Conservation (phyloP, 2,329 filamentous ascomycete genomes). For the Fusarium sp. region DNA sequence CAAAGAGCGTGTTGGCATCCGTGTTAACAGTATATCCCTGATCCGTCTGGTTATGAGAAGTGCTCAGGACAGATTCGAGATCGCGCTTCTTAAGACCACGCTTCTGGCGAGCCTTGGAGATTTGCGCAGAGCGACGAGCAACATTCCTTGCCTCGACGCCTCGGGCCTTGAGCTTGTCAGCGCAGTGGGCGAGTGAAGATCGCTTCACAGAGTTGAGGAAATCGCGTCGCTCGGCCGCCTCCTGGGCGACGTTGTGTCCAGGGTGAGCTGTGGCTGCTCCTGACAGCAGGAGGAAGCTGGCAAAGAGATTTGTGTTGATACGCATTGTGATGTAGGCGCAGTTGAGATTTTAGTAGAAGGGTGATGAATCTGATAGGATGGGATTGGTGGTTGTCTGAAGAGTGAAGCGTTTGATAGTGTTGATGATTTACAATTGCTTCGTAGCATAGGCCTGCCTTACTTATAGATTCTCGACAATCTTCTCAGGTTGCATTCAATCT, state of each 20-base stretch:
- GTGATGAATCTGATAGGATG: neutral
- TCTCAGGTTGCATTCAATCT: neutral
- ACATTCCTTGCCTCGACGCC: conserved; percentile 55
- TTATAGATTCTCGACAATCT: neutral
- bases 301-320: conserved; percentile 20
- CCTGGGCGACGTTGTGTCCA: conserved; percentile 57
- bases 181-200: conserved; percentile 56
- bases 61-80: conserved; percentile 46
- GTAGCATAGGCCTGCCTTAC: neutral
- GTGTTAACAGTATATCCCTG: conserved; percentile 46
- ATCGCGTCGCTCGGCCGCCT: conserved; percentile 58
- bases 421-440: neutral
- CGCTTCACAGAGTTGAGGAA: conserved; percentile 52
- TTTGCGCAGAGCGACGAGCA: conserved; percentile 53
- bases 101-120: conserved; percentile 54
- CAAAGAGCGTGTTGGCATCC: conserved; percentile 48
- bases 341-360: neutral
- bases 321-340: neutral
- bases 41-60: conserved; percentile 50
- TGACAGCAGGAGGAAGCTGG: conserved; percentile 23
- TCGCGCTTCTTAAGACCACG: conserved; percentile 47
- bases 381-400: neutral
- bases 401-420: neutral
- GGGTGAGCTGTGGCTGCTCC: conserved; percentile 52
- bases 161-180: conserved; percentile 55